Evolutionary conservation across 371 early-diverging fungal genomes (phyloP).

Genomic region (Apophysomyces trapeziformis): DNA sequence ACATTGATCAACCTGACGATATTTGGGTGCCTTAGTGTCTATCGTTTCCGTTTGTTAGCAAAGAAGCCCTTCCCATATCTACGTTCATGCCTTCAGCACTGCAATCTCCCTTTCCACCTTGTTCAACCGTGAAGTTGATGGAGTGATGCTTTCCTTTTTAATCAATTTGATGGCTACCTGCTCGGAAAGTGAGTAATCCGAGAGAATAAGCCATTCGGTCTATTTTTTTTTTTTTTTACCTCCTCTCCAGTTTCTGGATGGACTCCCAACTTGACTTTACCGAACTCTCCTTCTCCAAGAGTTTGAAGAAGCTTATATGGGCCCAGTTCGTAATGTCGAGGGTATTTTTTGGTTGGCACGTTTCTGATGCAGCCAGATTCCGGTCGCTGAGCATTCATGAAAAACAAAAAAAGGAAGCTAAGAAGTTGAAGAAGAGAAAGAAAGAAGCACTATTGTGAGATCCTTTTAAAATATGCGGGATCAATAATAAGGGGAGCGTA

Average conservation of each 20-base stretch:
- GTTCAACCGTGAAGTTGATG: slow-evolving; percentile 50
- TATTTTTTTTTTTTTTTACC: slow-evolving; percentile 57
- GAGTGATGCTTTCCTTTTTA: slow-evolving; percentile 58
- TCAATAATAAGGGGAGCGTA: background rate
- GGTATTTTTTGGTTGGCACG: background rate
- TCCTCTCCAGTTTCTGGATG: slow-evolving; percentile 89
- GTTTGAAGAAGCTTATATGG: slow-evolving; percentile 91
- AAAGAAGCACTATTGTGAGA: background rate
- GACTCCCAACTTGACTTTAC: slow-evolving; percentile 96
- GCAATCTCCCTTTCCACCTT: slow-evolving; percentile 80
- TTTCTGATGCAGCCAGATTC: background rate
- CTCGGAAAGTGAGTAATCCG: background rate
- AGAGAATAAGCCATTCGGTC: background rate
- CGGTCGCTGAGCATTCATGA: background rate
- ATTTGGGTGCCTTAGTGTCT: slow-evolving; percentile 75
- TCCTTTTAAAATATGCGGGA: background rate
- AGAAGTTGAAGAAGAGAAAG: slow-evolving; percentile 7
- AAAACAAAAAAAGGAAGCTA: slow-evolving; percentile 1
- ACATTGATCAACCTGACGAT: slow-evolving; percentile 79
- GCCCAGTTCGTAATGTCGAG: slow-evolving; percentile 69
- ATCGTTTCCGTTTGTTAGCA: slow-evolving; percentile 6
- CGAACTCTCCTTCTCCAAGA: slow-evolving; percentile 97
- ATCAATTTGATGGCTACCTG: slow-evolving; percentile 74
- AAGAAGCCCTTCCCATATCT: background rate
- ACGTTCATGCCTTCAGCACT: slow-evolving; percentile 57